These are phyloP conservation scores for Phytopythium ostracodes DNA, from an alignment of 352 stramenopile genomes.

Conservation along the genomic window DNA sequence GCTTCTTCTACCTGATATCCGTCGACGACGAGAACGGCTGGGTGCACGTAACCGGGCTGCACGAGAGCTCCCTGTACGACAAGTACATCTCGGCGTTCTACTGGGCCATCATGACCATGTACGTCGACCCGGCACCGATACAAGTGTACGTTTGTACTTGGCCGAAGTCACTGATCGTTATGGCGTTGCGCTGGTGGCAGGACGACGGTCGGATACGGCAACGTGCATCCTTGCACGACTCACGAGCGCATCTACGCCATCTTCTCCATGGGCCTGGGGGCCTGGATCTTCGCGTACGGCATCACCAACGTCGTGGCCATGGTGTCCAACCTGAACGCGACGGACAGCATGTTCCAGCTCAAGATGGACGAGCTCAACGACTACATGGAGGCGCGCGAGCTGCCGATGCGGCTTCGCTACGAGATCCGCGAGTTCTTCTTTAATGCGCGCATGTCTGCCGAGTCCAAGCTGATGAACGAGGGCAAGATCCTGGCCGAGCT, in stretches of 20 bases:
- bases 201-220: slow-evolving; percentile 74
- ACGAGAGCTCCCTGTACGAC: slow-evolving; percentile 36
- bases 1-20: slow-evolving; percentile 64
- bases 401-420: slow-evolving; percentile 66
- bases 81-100: slow-evolving; percentile 67
- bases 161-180: not conserved
- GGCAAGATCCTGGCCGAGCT: slow-evolving; percentile 66
- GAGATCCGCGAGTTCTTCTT: slow-evolving; percentile 84
- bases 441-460: slow-evolving; percentile 66
- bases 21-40: slow-evolving; percentile 43
- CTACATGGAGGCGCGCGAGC: slow-evolving; percentile 74
- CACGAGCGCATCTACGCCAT: slow-evolving; percentile 68
- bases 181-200: slow-evolving; percentile 9
- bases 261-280: slow-evolving; percentile 65
- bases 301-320: slow-evolving; percentile 72
- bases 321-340: slow-evolving; percentile 70
- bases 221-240: slow-evolving; percentile 50
- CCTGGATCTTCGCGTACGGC: slow-evolving; percentile 80
- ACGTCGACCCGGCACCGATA: slow-evolving; percentile 3
- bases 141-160: not conserved
- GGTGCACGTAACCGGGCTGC: slow-evolving; percentile 31
- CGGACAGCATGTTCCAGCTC: slow-evolving; percentile 57
- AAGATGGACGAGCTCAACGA: slow-evolving; percentile 80
- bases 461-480: slow-evolving; percentile 70
- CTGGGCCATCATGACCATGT: slow-evolving; percentile 81